Percentiles rank a stretch among this genome's conserved stretches.
These are phyloP conservation scores for Sporothrix pseudoabietina DNA, from an alignment of 2,329 filamentous ascomycete genomes.

Conservation along the genomic window DNA sequence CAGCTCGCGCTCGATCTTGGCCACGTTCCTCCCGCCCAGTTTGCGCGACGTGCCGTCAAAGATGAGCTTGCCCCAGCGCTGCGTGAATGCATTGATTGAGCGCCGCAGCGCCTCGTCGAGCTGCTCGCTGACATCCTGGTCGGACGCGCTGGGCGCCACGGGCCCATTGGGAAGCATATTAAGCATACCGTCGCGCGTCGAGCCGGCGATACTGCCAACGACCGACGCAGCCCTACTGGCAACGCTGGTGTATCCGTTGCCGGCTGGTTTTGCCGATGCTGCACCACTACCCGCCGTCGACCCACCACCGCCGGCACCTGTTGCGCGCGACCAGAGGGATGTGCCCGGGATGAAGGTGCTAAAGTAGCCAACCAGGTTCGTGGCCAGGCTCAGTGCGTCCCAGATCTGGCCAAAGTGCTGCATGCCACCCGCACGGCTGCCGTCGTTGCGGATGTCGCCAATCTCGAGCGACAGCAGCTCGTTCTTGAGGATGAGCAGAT, in stretches of 20 bases:
- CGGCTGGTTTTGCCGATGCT: constrained; percentile 30
- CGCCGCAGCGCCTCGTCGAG: constrained; percentile 64
- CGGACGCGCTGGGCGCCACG: constrained; percentile 38
- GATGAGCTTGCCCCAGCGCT: constrained; percentile 58
- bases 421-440: constrained; percentile 38
- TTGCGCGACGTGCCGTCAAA: constrained; percentile 54
- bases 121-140: constrained; percentile 65
- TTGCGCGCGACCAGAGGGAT: constrained; percentile 49
- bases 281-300: background rate
- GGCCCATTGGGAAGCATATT: constrained; percentile 31
- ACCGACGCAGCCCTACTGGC: constrained; percentile 23
- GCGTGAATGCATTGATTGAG: constrained; percentile 65
- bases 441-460: constrained; percentile 60
- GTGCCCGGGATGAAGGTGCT: constrained; percentile 59
- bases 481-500: constrained; percentile 92
- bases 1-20: constrained; percentile 58
- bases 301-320: background rate
- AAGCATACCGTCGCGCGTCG: background rate
- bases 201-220: constrained; percentile 28
- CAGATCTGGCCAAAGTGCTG: constrained; percentile 67
- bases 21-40: constrained; percentile 53
- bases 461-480: constrained; percentile 96
- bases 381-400: constrained; percentile 59
- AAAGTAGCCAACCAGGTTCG: constrained; percentile 62
- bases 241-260: constrained; percentile 31